A percentile compares a stretch with the other conserved stretches of the same genome.
Conservation (phyloP, 108 stramenopile genomes). For the Pinguiococcus pyrenoidosus region DNA sequence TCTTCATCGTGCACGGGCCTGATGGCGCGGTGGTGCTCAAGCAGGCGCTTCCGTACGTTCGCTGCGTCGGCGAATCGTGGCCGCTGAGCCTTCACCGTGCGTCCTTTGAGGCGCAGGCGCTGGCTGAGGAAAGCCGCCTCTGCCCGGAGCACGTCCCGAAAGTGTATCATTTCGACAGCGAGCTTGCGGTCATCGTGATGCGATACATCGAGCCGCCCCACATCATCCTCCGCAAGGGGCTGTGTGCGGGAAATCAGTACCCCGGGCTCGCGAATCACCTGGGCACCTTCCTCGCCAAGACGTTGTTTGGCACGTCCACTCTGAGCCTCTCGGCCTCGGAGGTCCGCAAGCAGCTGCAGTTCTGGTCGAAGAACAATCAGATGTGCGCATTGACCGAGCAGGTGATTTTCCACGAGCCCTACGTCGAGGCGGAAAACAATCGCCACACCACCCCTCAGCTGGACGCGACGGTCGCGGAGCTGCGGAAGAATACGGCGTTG, state of each 20-base stretch:
- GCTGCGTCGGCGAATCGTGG: slow-evolving; percentile 48
- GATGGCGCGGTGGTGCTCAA: slow-evolving; percentile 11
- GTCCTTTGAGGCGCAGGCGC: slow-evolving; percentile 33
- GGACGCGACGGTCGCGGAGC: slow-evolving; percentile 20
- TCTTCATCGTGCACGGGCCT: slow-evolving; percentile 32
- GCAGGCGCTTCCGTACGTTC: slow-evolving; percentile 46
- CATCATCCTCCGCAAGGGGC: slow-evolving; percentile 39
- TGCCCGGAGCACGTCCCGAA: slow-evolving; percentile 32
- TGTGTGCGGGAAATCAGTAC: slow-evolving; percentile 26
- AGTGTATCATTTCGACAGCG: slow-evolving; percentile 16
- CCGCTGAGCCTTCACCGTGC: slow-evolving; percentile 41
- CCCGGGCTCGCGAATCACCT: slow-evolving; percentile 36
- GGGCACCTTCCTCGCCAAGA: slow-evolving; percentile 34
- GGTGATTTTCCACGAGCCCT: slow-evolving; percentile 29
- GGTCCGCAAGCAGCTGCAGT: slow-evolving; percentile 17
- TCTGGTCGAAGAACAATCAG: slow-evolving; percentile 31
- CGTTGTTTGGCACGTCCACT: slow-evolving; percentile 34
- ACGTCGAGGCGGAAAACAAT: slow-evolving; percentile 20
- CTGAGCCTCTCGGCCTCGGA: slow-evolving; percentile 19
- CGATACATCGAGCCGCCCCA: slow-evolving; percentile 39
- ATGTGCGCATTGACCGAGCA: slow-evolving; percentile 45
- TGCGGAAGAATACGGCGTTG: slow-evolving; percentile 22
- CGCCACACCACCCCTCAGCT: slow-evolving; percentile 40
- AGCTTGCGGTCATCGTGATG: slow-evolving; percentile 29
- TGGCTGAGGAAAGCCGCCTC: slow-evolving; percentile 9